Conservation (phyloP, 441 rosid genomes). For the Eutrema salsugineum region DNA sequence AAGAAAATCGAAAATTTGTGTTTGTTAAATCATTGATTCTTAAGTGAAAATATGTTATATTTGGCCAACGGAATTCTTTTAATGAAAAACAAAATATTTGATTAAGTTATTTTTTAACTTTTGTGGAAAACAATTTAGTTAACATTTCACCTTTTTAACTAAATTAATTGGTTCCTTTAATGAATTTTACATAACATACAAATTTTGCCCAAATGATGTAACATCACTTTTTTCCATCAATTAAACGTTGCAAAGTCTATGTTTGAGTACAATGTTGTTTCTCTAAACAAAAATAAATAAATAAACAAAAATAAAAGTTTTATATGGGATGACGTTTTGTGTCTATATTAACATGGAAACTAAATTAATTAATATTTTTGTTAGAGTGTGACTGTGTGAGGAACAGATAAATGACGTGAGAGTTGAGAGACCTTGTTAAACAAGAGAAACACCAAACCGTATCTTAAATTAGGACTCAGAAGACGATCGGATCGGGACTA, state of each 20-base stretch:
- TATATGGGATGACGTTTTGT: neutral
- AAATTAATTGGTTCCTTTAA: neutral
- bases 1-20: no score
- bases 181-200: neutral
- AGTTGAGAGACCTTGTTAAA: neutral
- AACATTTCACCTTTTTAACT: neutral
- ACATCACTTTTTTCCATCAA: neutral
- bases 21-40: no score
- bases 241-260: neutral
- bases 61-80: neutral
- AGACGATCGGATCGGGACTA: no score
- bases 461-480: no score
- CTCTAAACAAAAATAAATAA: neutral
- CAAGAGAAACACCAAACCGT: neutral
- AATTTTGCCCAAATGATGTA: neutral
- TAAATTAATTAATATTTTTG: neutral
- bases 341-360: neutral
- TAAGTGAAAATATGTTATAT: neutral
- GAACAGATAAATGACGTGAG: conserved; percentile 7
- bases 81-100: no score
- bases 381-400: no score
- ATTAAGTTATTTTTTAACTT: no score
- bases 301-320: neutral
- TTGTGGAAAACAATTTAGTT: no score
- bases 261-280: neutral